phyloP scores from a whole-genome alignment of 1,284 basidiomycete genomes.

The Trichosporon coremiiforme region DNA sequence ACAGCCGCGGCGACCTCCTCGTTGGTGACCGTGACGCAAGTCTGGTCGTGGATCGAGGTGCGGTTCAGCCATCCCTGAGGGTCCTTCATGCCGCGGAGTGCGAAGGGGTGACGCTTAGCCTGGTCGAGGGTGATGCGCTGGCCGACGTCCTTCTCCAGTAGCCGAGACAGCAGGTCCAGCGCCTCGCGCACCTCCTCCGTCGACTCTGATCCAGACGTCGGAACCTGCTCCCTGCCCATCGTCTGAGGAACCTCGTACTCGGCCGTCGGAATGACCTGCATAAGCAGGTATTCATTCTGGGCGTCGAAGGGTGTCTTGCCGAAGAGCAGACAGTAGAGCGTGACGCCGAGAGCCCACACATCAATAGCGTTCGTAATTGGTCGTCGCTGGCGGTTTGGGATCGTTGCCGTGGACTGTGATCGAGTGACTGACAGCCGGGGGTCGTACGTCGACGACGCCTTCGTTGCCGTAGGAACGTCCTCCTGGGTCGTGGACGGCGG shows the following conservation, averaged over 20 bases:
- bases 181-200: slow-evolving; percentile 61
- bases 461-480: background rate
- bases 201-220: slow-evolving; percentile 60
- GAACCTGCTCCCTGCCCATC: slow-evolving; percentile 74
- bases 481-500: slow-evolving; percentile 38
- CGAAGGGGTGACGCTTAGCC: slow-evolving; percentile 79
- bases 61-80: slow-evolving; percentile 75
- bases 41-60: slow-evolving; percentile 67
- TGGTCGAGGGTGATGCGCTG: slow-evolving; percentile 79
- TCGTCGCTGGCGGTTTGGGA: slow-evolving; percentile 60
- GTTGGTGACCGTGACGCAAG: slow-evolving; percentile 70
- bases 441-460: background rate
- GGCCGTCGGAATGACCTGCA: slow-evolving; percentile 77
- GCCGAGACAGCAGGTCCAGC: slow-evolving; percentile 69
- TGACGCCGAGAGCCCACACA: slow-evolving; percentile 99
- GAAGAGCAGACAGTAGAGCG: slow-evolving; percentile 91
- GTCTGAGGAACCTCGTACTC: slow-evolving; percentile 71
- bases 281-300: slow-evolving; percentile 76
- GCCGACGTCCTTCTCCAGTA: slow-evolving; percentile 80
- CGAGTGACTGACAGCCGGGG: slow-evolving; percentile 27
- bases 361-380: slow-evolving; percentile 93
- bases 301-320: slow-evolving; percentile 73
- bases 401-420: slow-evolving; percentile 41
- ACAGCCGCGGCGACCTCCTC: slow-evolving; percentile 79
- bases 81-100: slow-evolving; percentile 71